A percentile compares a stretch with the other conserved stretches of the same genome.
These are phyloP conservation scores for Kandelia obovata DNA, from an alignment of 345 rosid genomes.

Conservation along the genomic window DNA sequence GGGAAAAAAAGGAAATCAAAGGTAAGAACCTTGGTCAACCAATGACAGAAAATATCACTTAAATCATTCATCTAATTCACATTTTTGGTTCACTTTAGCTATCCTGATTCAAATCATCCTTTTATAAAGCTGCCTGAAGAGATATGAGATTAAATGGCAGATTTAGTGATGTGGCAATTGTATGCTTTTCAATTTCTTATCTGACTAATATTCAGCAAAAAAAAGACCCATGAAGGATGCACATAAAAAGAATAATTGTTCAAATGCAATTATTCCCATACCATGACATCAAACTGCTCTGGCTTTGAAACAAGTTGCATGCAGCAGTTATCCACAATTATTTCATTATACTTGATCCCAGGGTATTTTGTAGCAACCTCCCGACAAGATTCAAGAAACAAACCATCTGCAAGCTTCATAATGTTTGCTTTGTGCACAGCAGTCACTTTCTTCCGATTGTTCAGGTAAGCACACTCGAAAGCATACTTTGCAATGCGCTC, in stretches of 20 bases:
- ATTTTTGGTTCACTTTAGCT: too few species aligned
- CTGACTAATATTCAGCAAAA: neutral
- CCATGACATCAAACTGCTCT: constrained; percentile 99
- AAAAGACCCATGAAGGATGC: neutral
- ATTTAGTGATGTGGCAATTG: neutral
- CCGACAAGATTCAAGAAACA: constrained; percentile 90
- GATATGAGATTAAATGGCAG: neutral
- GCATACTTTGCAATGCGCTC: constrained; percentile 94
- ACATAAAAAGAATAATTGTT: neutral
- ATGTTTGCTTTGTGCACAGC: constrained; percentile 98
- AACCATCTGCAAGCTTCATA: constrained; percentile 97
- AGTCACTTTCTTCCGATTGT: constrained; percentile 87
- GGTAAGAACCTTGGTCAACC: too few species aligned
- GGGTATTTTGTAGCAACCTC: constrained; percentile 83
- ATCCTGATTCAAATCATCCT: too few species aligned
- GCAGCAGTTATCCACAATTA: constrained; percentile 93
- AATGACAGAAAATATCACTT: too few species aligned
- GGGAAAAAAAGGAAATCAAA: too few species aligned
- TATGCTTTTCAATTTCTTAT: neutral
- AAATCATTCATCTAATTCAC: too few species aligned
- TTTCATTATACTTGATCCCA: constrained; percentile 77
- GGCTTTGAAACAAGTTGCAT: constrained; percentile 99
- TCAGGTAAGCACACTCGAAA: constrained; percentile 90
- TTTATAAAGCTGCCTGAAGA: neutral
- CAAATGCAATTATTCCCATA: constrained; percentile 28